Conservation (phyloP, 495 filamentous ascomycete species). For the Cryomyces minteri region DNA sequence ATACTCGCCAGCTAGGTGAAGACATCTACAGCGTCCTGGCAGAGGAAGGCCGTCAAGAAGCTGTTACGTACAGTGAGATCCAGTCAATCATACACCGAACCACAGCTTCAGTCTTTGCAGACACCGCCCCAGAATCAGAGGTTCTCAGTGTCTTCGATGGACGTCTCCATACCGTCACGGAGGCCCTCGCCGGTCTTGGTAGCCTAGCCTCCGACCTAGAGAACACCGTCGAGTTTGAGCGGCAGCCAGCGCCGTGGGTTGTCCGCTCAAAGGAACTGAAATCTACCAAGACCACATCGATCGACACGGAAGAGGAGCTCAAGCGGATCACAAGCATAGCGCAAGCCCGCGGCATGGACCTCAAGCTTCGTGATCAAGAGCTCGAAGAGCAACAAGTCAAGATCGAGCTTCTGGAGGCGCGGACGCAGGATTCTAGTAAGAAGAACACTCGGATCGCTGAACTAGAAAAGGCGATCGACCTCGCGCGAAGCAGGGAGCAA, state of each 20-base stretch:
- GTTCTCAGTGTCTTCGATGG: slow-evolving; percentile 49
- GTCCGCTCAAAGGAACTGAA: slow-evolving; percentile 62
- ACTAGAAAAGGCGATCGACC: slow-evolving; percentile 37
- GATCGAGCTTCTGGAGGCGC: slow-evolving; percentile 75
- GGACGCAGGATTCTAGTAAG: slow-evolving; percentile 61
- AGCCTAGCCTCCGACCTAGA: slow-evolving; percentile 54
- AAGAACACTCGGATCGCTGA: slow-evolving; percentile 44
- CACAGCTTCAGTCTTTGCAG: slow-evolving; percentile 26
- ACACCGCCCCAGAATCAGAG: slow-evolving; percentile 30
- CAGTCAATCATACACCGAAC: slow-evolving; percentile 39
- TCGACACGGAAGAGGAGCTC: slow-evolving; percentile 47
- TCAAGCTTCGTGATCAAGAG: slow-evolving; percentile 43
- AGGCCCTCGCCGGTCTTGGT: slow-evolving; percentile 50
- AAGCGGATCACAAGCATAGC: slow-evolving; percentile 48
- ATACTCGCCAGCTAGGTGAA: slow-evolving; percentile 47
- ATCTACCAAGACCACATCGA: slow-evolving; percentile 52
- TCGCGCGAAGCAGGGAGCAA: slow-evolving; percentile 24
- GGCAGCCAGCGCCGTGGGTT: slow-evolving; percentile 60
- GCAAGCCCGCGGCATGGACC: slow-evolving; percentile 40
- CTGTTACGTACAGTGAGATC: slow-evolving; percentile 47
- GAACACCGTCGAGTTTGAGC: slow-evolving; percentile 73
- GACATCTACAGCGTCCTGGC: slow-evolving; percentile 43
- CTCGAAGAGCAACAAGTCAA: slow-evolving; percentile 66
- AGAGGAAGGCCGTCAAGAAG: slow-evolving; percentile 54
- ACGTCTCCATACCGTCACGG: slow-evolving; percentile 41